Evolutionary conservation across 164 flowering plant species (phyloP).

Genomic region (Umbellularia californica): DNA sequence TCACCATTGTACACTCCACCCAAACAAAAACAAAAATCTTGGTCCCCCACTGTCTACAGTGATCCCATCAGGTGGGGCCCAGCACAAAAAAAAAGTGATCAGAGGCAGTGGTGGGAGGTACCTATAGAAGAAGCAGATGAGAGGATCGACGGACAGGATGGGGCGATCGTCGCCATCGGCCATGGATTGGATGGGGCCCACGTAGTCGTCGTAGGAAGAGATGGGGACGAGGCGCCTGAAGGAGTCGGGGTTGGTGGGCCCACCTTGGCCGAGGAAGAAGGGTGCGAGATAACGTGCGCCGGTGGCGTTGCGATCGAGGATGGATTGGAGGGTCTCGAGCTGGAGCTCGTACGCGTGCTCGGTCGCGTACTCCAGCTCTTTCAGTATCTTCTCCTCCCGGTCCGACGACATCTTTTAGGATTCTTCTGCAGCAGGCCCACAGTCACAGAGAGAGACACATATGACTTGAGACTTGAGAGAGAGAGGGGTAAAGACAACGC

Average conservation of each 20-base stretch:
- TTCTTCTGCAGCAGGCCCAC: too few species aligned
- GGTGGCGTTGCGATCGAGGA: conserved; percentile 26
- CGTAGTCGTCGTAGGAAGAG: conserved; percentile 41
- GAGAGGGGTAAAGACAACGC: too few species aligned
- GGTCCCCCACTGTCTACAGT: too few species aligned
- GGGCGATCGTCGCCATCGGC: conserved; percentile 29
- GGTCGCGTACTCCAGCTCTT: conserved; percentile 30
- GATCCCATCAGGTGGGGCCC: too few species aligned
- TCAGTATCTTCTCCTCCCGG: conserved; percentile 26
- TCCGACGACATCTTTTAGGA: conserved; percentile 5
- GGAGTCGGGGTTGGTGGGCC: conserved; percentile 18
- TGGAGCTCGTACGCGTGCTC: conserved; percentile 29
- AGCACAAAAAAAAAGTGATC: not conserved
- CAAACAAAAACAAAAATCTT: too few species aligned
- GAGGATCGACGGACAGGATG: conserved; percentile 42
- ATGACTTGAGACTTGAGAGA: too few species aligned
- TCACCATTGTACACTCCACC: too few species aligned
- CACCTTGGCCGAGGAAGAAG: conserved; percentile 16
- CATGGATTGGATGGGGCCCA: conserved; percentile 27
- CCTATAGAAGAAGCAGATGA: conserved; percentile 59
- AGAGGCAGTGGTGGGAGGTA: not conserved
- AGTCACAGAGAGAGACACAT: too few species aligned
- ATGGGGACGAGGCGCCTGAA: conserved; percentile 39
- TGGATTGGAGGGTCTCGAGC: conserved; percentile 30
- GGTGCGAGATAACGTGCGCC: conserved; percentile 37